These are phyloP conservation scores for Aspergillus fumigatus DNA, from an alignment of 2,329 filamentous ascomycete species.

Conservation along the genomic window DNA sequence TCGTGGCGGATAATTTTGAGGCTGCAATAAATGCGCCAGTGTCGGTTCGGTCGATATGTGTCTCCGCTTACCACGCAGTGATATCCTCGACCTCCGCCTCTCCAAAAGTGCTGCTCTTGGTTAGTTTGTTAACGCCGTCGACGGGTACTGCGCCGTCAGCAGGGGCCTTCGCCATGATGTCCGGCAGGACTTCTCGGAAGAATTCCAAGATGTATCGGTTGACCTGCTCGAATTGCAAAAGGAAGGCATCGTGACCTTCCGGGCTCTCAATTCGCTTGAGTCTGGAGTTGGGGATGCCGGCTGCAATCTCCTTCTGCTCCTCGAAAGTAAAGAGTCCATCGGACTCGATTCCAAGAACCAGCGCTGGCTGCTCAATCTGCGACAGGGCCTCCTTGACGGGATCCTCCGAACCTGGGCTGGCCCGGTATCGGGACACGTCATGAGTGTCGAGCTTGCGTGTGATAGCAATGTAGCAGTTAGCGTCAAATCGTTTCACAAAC, in stretches of 20 bases:
- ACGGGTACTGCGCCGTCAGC: conserved; percentile 46
- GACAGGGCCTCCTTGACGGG: conserved; percentile 69
- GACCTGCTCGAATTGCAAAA: conserved; percentile 96
- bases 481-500: conserved; percentile 95
- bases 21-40: conserved; percentile 29
- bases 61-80: conserved; percentile 70
- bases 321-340: conserved; percentile 96
- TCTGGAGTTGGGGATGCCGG: conserved; percentile 69
- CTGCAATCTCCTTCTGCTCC: conserved; percentile 88
- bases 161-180: conserved; percentile 72
- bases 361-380: conserved; percentile 78
- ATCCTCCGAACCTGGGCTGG: conserved; percentile 34
- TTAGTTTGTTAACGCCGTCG: conserved; percentile 57
- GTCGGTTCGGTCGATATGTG: not conserved
- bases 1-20: conserved; percentile 11
- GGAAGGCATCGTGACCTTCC: conserved; percentile 93
- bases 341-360: conserved; percentile 91
- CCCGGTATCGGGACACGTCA: conserved; percentile 78
- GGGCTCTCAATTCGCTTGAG: conserved; percentile 87
- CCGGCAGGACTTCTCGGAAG: conserved; percentile 73
- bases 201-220: conserved; percentile 84
- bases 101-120: conserved; percentile 87
- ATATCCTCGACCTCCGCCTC: conserved; percentile 96
- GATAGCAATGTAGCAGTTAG: conserved; percentile 98
- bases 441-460: conserved; percentile 97